phyloP scores from a whole-genome alignment of 2,329 filamentous ascomycete species.

The Colletotrichum sp. region DNA sequence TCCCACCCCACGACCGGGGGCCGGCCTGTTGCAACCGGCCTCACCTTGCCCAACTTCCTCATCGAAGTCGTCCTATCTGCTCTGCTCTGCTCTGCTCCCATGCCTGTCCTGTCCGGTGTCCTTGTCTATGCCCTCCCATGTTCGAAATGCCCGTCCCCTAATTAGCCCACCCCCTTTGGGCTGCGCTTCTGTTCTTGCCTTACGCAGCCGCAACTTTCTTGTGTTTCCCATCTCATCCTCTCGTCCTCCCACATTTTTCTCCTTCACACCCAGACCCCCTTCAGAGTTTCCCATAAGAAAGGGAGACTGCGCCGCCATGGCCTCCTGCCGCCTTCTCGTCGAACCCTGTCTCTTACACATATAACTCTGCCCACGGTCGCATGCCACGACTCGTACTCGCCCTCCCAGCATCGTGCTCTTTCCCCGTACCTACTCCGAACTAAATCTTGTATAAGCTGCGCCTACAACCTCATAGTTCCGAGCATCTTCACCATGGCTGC shows the following conservation, averaged over 20 bases:
- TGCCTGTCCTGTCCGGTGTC: neutral
- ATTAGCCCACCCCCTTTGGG: conserved; percentile 4
- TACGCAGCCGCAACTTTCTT: neutral
- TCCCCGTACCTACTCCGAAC: neutral
- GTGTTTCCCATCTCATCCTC: neutral
- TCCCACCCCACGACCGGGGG: conserved; percentile 11
- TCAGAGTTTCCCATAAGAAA: conserved; percentile 14
- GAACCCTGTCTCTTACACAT: neutral
- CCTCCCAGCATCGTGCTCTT: neutral
- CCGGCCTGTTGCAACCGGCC: conserved; percentile 17
- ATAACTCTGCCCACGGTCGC: conserved; percentile 11
- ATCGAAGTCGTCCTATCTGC: neutral
- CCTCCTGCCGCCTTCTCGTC: neutral
- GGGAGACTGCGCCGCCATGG: conserved; percentile 16
- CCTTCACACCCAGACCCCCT: conserved; percentile 2
- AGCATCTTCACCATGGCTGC: neutral
- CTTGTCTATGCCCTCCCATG: neutral
- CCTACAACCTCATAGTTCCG: neutral
- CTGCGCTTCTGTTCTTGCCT: neutral
- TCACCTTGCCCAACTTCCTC: conserved; percentile 18
- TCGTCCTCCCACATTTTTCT: neutral
- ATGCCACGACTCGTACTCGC: neutral
- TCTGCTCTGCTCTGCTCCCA: neutral
- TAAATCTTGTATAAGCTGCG: neutral
- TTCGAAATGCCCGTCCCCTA: neutral